phyloP scores from a whole-genome alignment of 176 grass and related monocot species.

The Eremochloa ophiuroides region DNA sequence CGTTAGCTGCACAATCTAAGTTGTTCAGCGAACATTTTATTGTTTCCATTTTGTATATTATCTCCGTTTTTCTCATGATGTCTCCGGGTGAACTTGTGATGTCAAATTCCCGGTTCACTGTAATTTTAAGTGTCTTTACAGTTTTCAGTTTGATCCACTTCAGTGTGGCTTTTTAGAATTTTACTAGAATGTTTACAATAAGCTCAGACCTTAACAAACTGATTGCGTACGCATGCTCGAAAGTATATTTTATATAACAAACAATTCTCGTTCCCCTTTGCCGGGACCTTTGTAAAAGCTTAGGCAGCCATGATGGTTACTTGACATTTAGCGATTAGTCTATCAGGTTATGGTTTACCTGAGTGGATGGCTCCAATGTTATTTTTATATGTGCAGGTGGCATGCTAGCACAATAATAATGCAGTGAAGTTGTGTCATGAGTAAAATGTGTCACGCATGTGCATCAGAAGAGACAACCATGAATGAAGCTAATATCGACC shows the following conservation, averaged over 20 bases:
- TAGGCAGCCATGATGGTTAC: not conserved
- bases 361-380: not conserved
- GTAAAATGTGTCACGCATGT: conserved; percentile 59
- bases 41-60: not conserved
- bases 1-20: not conserved
- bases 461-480: conserved; percentile 38
- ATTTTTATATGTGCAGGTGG: conserved; percentile 41
- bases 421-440: conserved; percentile 37
- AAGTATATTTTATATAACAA: not conserved
- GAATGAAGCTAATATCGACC: conserved; percentile 23
- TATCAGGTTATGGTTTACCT: not conserved
- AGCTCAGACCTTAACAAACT: not conserved
- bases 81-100: not conserved
- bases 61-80: not conserved
- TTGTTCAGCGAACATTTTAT: not conserved
- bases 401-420: conserved; percentile 25
- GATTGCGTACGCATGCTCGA: not conserved
- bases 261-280: conserved; percentile 13
- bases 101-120: not conserved
- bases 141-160: not conserved
- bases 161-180: not conserved
- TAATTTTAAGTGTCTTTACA: not conserved
- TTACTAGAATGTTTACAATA: not conserved
- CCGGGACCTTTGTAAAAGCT: not conserved
- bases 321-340: not conserved